These are phyloP conservation scores for Candida labiduridarum DNA, from an alignment of 1,139 yeast species.

Conservation along the genomic window DNA sequence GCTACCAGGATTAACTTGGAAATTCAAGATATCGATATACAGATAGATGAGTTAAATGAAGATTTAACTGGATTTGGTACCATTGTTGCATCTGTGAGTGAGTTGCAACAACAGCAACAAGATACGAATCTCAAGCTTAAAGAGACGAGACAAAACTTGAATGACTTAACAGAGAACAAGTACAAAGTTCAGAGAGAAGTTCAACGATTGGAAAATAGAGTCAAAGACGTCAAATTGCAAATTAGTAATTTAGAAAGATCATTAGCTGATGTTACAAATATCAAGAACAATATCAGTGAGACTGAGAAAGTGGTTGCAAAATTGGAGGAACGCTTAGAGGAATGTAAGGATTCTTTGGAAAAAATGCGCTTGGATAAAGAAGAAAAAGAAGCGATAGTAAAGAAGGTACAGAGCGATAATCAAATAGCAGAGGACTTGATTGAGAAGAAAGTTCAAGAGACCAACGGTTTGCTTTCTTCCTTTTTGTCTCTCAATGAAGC, in stretches of 20 bases:
- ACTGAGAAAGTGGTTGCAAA: conserved; percentile 18
- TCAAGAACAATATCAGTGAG: conserved; percentile 21
- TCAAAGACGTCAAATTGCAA: conserved; percentile 58
- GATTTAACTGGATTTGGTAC: conserved; percentile 41
- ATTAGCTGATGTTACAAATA: conserved; percentile 39
- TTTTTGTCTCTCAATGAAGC: conserved; percentile 14
- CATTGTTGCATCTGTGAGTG: conserved; percentile 40
- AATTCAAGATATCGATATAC: conserved; percentile 28
- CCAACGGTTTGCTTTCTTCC: conserved; percentile 5
- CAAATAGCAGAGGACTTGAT: conserved; percentile 19
- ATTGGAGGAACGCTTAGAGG: conserved; percentile 18
- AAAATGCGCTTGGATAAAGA: conserved; percentile 16
- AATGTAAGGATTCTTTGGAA: conserved; percentile 17
- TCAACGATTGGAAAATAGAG: conserved; percentile 49
- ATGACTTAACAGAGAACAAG: conserved; percentile 48
- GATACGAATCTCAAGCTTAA: conserved; percentile 47
- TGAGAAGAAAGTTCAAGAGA: conserved; percentile 10
- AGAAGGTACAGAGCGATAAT: conserved; percentile 23
- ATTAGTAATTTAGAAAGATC: conserved; percentile 60
- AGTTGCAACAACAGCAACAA: conserved; percentile 54
- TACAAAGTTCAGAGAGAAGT: conserved; percentile 52
- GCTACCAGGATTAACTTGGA: conserved; percentile 41
- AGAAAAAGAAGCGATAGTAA: conserved; percentile 26
- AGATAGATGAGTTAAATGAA: conserved; percentile 37
- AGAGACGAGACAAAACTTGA: conserved; percentile 45